phyloP scores from a whole-genome alignment of 441 rosid species.

The Gossypium armourianum region DNA sequence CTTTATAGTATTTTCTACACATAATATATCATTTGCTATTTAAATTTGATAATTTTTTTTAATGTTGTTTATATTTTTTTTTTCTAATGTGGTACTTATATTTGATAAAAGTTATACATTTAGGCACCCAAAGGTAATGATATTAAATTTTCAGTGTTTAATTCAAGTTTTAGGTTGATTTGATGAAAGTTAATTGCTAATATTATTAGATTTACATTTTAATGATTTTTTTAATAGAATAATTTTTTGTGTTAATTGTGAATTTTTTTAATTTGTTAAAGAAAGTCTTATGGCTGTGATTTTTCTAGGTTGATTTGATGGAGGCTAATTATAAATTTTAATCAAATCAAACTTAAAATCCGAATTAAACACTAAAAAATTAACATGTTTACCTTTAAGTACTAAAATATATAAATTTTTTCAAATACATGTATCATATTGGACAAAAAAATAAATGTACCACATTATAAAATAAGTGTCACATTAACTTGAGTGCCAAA shows the following conservation, averaged over 20 bases:
- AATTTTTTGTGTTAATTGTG: background rate
- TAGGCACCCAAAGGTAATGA: background rate
- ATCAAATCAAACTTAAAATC: background rate
- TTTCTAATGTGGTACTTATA: background rate
- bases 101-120: no score
- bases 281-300: background rate
- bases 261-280: background rate
- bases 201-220: background rate
- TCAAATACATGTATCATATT: background rate
- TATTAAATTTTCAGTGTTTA: background rate
- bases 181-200: background rate
- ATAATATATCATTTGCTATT: background rate
- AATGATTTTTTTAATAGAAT: background rate
- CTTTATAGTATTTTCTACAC: background rate
- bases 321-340: background rate
- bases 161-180: background rate
- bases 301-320: background rate
- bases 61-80: background rate
- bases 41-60: no score
- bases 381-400: background rate
- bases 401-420: no score
- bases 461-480: background rate
- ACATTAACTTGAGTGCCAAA: background rate
- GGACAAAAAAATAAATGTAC: background rate
- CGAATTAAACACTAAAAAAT: background rate